Base-by-base conservation (phyloP, 179 eudicot genomes). In the Pouteria campechiana region DNA sequence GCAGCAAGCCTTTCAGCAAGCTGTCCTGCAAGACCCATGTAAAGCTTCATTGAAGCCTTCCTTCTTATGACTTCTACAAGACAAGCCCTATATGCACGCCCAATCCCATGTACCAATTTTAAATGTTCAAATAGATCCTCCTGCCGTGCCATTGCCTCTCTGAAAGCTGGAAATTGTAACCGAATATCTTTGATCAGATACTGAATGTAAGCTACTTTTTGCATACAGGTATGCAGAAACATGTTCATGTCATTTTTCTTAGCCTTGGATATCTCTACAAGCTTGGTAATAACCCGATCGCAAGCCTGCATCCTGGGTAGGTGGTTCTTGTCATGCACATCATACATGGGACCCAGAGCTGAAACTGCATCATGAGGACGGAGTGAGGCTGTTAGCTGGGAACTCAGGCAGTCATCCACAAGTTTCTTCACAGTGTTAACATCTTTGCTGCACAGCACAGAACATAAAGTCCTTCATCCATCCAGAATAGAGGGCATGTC, bases 311-410 rank as follows among this genome's bases (percentile, higher is more conserved):
- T 87, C 63, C 58, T 83, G 6, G 96, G 99, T 37, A 92, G 80
- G 48, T 77, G 74, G 62, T 41, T 80, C 45, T 76, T 79, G 20
- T 87, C 96, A 56, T 92, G 99, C 60, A 78, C 76, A 48, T 83
- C 89, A 52, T 92, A 92, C 83, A 92, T 87, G 2, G 86, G 96
- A 35, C 99, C 99, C 71, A 92, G 51, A 31, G 99, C 99, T 29
- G 94, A 92, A 68, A 87, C 99, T 25, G 96, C 96, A 70, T 92
- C 99, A 55, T 92, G 96, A 42, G 99, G 99, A 55, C 94, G 99
- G 13, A 92, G 79, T 28, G 99, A 86, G 37, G 85, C 60, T 12
- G 96, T 79, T 28, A 79, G 41, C 55, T 77, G 84, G 58, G 70
- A 65, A 33, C 75, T 63, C 40, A 79, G 52, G 63, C 92, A 82